Evolutionary conservation across 2,329 filamentous ascomycete genomes (phyloP), one percentile per base, ranked within the genome.

Genomic region (Dryadomyces quercivorus): DNA sequence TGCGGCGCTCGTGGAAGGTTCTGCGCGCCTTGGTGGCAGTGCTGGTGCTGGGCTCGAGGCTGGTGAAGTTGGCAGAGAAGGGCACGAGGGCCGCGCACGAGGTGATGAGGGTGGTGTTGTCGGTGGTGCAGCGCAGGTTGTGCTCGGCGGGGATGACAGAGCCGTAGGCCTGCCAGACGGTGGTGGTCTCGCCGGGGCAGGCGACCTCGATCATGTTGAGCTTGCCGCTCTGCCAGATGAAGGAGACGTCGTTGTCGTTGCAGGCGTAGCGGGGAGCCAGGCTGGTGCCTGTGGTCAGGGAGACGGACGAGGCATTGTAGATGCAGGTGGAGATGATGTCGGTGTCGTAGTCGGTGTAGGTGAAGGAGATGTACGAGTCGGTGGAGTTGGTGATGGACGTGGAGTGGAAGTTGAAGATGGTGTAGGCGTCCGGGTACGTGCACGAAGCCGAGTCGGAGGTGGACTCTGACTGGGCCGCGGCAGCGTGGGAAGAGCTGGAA

Each of bases 151-250:
- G 52, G 6, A 10, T 10, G 21, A 58, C 42, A 10, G 52, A 48
- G 12, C 61, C 61, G 5, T 57, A 52, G 12, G 59, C 59, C 55
- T 60, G 59, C 43, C 55, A 59, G 2, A 52, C 43, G 42, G 52
- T 59, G 10, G 47, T 54, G 6, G 59, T 56, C 55, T 53, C 46
- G 42, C 60, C 60, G 1, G 69, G 66, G 61, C 75, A 78, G 15
- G 70, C 65, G 31, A 65, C 65, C 65, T 78, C 72, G 46, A 75
- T 64, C 62, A 76, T 57, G n/a, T 67, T 70, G 46, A 77, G 58
- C 43, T 64, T 63, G 36, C 55, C 56, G 36, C 63, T 60, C 47
- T 66, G 53, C 66, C 66, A 77, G 58, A 75, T 70, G 57, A 78
- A 78, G 56, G 72, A 64, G 57, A 74, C 64, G 9, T 63, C 53